Base-by-base conservation (phyloP, 129 eudicot species). In the Artemisia argyi region DNA sequence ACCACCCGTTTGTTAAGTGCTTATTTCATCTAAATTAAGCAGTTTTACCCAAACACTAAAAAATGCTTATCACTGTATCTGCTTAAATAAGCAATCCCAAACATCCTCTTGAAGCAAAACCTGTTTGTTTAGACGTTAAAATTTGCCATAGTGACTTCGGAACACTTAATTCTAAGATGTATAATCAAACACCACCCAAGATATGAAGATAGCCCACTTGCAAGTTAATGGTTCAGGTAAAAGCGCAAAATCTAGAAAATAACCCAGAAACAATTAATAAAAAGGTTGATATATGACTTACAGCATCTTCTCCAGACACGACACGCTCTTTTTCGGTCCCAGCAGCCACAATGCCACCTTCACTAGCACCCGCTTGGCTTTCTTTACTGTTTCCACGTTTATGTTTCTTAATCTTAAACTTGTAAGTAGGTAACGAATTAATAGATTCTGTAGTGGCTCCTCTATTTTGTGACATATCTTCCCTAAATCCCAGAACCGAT, bases 391-490 rank as follows among this genome's bases (percentile, higher is more conserved):
- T 74, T 81, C 88, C 88, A 76, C 85, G 81, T 73, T 84, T 87
- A 68, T 54, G 77, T 80, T 93, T 93, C 79, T 89, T 93, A 63
- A 81, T 68, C 75, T 89, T 91, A 78, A 82, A 86, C 73, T 89
- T 92, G 77, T 89, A 89, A 39, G 88, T 92, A 9, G 94, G 96
- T 49, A 92, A 80, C 48, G 96, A 82, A 74, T 89, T 93, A 19
- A 93, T 93, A 7, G 97, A 93, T 49, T 93, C 97, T 1, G 91
- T 58, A 66, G 97, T 92, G 47, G 97, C 97, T 77, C 97, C 97
- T 75, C 94, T 83, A 46, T 85, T 86, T 81, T 85, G 91, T 66
- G 88, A 71, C 22, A 78, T 67, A 76, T 92, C 97, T 78, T 89
- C 96, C 65, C 97, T 83, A 71, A 89, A 86, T 66, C 97, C 96